Conservation (phyloP, 495 filamentous ascomycete species). For the Aspergillus egyptiacus region DNA sequence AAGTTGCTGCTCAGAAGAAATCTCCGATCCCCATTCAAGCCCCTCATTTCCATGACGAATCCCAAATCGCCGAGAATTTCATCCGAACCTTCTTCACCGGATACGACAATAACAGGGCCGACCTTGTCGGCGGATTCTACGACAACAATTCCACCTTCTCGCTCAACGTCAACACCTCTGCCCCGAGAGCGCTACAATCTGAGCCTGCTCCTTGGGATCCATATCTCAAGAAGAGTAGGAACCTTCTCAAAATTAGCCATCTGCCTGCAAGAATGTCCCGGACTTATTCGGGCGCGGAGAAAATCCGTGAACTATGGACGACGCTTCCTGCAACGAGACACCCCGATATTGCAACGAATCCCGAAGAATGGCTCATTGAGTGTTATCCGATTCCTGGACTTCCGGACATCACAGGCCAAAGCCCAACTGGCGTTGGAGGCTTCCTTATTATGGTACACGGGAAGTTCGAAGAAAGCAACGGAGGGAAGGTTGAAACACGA, state of each 20-base stretch:
- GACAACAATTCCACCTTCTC: conserved; percentile 75
- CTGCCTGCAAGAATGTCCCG: conserved; percentile 56
- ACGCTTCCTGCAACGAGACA: conserved; percentile 70
- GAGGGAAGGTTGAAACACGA: conserved; percentile 53
- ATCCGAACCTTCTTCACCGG: conserved; percentile 65
- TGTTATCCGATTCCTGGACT: conserved; percentile 70
- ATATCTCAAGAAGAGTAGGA: conserved; percentile 77
- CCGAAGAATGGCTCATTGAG: conserved; percentile 72
- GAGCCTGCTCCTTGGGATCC: conserved; percentile 55
- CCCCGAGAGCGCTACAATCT: conserved; percentile 46
- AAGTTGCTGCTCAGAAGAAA: conserved; percentile 50
- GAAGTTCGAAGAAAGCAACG: conserved; percentile 69
- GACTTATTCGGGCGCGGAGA: conserved; percentile 53
- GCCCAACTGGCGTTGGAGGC: conserved; percentile 60
- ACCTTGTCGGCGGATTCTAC: conserved; percentile 62
- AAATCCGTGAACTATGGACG: conserved; percentile 65
- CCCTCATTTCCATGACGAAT: conserved; percentile 69
- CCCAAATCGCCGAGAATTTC: conserved; percentile 67
- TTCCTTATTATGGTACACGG: conserved; percentile 75
- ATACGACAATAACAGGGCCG: conserved; percentile 66
- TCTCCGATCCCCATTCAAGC: conserved; percentile 62
- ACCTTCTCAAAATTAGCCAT: conserved; percentile 64
- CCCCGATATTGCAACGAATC: conserved; percentile 54
- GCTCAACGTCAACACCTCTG: conserved; percentile 60
- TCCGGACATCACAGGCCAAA: conserved; percentile 62